Base-by-base conservation (phyloP, 2,329 filamentous ascomycete species). In the Nannizzia gypsea region DNA sequence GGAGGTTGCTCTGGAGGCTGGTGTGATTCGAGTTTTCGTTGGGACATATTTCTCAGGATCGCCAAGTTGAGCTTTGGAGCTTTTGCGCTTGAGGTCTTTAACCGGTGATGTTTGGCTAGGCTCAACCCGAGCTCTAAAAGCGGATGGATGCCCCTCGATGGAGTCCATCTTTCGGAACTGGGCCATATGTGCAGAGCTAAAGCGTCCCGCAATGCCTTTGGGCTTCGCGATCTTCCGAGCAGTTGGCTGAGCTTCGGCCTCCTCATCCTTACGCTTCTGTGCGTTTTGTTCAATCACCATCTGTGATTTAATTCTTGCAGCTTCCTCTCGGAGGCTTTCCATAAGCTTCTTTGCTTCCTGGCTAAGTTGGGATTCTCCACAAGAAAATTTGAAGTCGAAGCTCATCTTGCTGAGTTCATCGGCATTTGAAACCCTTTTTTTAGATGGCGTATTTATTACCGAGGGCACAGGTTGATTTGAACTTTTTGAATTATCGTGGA, bases 131-230 rank as follows among this genome's bases (percentile, higher is more conserved):
- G 73, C 69, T 77, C 83, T 66, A 76, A 80, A 93, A 15, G 86
- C 83, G 9, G 91, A 95, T 6, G 90, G 80, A 70, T 96, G 91
- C 63, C 86, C 86, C 48, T 84, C 89, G 69, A 97, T 96, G 1
- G 91, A 96, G 71, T 96, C 90, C 92, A 97, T 96, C 78, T 95
- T 97, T 75, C 89, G 89, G 76, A 97, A 96, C 68, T 92, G 83
- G 56, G 86, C 84, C 82, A 89, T 87, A 71, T 97, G 92, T 40
- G 83, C 85, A 63, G 90, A 86, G 70, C 89, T 96, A 75, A 86
- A 97, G 52, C 92, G 86, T 56, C 85, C 78, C 57, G 83, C 81
- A 71, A 86, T 91, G 66, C 89, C 85, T 75, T 86, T 95, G 11
- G 91, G 84, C 65, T 84, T 83, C 5, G 88, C 91, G 68, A 95